phyloP scores from a whole-genome alignment of 2,329 filamentous ascomycete species.

The Hypoxylon sp. region DNA sequence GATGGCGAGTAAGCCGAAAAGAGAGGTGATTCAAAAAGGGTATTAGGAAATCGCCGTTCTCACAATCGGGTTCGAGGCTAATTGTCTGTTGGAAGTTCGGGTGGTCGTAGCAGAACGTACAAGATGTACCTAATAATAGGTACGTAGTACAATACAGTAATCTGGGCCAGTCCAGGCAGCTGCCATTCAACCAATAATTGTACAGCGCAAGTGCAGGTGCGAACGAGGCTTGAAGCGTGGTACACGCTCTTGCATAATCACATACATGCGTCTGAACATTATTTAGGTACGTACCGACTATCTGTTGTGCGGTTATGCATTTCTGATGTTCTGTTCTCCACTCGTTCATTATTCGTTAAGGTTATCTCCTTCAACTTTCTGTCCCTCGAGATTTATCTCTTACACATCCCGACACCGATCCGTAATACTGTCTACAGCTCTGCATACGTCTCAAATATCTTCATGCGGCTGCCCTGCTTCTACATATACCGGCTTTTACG shows the following conservation, averaged over 20 bases:
- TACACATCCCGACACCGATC: constrained; percentile 8
- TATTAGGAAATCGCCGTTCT: constrained; percentile 5
- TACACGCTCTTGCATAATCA: constrained; percentile 6
- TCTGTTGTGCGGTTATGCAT: constrained; percentile 5
- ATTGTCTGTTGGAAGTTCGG: constrained; percentile 16
- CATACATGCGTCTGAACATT: no score
- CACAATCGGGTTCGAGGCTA: constrained; percentile 18
- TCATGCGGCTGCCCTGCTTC: not conserved
- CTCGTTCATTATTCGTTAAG: not conserved
- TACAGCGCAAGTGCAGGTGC: constrained; percentile 13
- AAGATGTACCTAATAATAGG: constrained; percentile 29
- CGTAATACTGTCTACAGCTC: constrained; percentile 3
- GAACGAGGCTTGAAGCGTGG: constrained; percentile 32
- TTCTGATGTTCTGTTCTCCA: no score
- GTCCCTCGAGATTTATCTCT: not conserved
- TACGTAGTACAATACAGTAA: constrained; percentile 17
- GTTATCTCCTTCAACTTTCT: constrained; percentile 13
- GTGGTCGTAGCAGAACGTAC: constrained; percentile 14
- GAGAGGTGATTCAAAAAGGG: constrained; percentile 2
- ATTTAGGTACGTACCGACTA: constrained; percentile 22
- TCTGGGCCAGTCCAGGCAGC: constrained; percentile 15
- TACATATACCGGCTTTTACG: not conserved
- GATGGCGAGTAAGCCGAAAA: constrained; percentile 12
- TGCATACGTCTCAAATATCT: not conserved
- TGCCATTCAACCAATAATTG: constrained; percentile 23